Conservation (phyloP, 176 grass and related monocot genomes). For the Zoysia japonica region DNA sequence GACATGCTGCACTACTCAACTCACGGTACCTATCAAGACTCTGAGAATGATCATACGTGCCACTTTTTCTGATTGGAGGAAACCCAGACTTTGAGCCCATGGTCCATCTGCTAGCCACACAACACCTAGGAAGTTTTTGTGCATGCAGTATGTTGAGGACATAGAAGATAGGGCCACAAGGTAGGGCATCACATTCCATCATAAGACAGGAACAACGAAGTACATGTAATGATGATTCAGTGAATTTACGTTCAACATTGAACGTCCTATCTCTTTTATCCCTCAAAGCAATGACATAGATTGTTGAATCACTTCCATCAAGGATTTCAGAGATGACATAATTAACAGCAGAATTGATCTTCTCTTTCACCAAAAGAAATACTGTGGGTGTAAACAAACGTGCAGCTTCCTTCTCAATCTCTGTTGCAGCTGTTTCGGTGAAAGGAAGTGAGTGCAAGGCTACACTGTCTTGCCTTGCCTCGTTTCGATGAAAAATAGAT, state of each 20-base stretch:
- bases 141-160: too few species aligned
- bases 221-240: too few species aligned
- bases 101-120: neutral
- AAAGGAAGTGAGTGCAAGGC: neutral
- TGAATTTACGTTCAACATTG: neutral
- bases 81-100: neutral
- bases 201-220: neutral
- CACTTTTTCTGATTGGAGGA: neutral
- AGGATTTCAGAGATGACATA: too few species aligned
- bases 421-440: too few species aligned
- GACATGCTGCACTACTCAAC: constrained; percentile 2
- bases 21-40: constrained; percentile 5
- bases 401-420: neutral
- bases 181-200: constrained; percentile 4
- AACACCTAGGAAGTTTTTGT: too few species aligned
- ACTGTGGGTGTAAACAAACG: neutral
- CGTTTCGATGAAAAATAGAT: neutral
- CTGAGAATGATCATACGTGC: neutral
- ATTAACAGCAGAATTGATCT: neutral
- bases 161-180: neutral
- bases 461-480: neutral
- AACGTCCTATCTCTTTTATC: neutral
- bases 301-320: too few species aligned
- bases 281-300: neutral
- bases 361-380: neutral